Percentiles rank a stretch among this genome's conserved stretches.
phyloP scores from a whole-genome alignment of 2,329 filamentous ascomycete genomes.

The Fusarium circinatum region DNA sequence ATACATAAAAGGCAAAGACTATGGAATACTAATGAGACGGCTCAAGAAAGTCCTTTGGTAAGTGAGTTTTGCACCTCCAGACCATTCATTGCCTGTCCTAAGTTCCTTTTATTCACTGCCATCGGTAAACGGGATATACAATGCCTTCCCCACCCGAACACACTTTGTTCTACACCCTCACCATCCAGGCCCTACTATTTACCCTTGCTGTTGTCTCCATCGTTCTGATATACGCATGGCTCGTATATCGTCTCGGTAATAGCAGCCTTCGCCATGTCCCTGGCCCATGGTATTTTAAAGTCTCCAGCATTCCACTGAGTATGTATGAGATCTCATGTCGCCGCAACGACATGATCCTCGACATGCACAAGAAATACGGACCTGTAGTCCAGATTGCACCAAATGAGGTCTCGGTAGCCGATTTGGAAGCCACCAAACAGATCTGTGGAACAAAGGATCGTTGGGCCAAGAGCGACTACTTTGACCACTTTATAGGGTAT shows the following conservation, averaged over 20 bases:
- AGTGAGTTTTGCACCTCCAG: background rate
- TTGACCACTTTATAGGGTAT: background rate
- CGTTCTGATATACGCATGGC: background rate
- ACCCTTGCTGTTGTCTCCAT: background rate
- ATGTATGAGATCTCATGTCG: background rate
- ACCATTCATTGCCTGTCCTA: too few relatives aligned
- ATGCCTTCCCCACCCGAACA: background rate
- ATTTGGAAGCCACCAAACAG: background rate
- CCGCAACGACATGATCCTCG: background rate
- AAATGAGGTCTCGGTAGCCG: background rate
- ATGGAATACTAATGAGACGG: background rate
- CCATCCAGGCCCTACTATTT: background rate
- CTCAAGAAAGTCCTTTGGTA: rapidly evolving
- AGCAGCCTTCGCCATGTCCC: background rate
- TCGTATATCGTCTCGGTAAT: background rate
- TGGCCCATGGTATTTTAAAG: background rate
- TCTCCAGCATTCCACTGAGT: background rate
- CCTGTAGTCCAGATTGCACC: background rate
- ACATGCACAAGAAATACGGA: background rate
- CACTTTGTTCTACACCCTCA: background rate
- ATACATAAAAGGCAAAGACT: background rate
- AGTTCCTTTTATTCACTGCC: background rate
- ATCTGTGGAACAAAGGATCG: background rate
- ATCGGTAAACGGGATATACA: background rate
- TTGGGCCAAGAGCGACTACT: background rate